phyloP scores from a whole-genome alignment of 2,329 filamentous ascomycete species.

The Botryotinia globosa region DNA sequence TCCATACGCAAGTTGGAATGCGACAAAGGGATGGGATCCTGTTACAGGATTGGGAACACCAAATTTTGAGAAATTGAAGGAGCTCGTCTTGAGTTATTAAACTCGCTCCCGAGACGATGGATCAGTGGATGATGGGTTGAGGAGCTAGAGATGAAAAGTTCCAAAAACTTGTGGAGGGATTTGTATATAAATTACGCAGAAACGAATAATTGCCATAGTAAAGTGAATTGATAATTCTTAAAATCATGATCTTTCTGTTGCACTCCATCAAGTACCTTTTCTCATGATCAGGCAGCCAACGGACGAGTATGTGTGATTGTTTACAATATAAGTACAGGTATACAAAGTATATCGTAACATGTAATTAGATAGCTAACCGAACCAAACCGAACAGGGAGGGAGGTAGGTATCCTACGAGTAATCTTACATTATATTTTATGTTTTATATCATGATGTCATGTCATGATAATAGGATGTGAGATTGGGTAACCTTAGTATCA shows the following conservation, averaged over 20 bases:
- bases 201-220: not conserved
- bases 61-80: conserved; percentile 28
- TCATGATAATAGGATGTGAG: too few relatives aligned
- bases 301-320: not conserved
- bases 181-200: not conserved
- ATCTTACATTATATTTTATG: too few relatives aligned
- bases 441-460: too few relatives aligned
- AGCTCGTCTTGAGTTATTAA: conserved; percentile 21
- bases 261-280: not conserved
- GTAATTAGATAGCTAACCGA: not conserved
- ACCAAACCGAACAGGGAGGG: not conserved
- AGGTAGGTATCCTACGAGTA: too few relatives aligned
- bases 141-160: not conserved
- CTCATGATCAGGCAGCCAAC: fast-evolving
- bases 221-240: not conserved
- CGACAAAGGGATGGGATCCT: conserved; percentile 39
- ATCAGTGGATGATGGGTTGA: not conserved
- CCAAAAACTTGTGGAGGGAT: not conserved
- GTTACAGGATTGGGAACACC: conserved; percentile 42
- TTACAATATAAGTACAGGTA: too few relatives aligned
- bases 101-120: fast-evolving
- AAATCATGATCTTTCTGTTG: not conserved
- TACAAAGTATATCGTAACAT: not conserved
- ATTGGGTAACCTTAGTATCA: too few relatives aligned
- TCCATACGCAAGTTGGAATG: conserved; percentile 31